These are phyloP conservation scores for Haplosporangium sp. DNA, from an alignment of 371 early-diverging fungal genomes.

Conservation along the genomic window DNA sequence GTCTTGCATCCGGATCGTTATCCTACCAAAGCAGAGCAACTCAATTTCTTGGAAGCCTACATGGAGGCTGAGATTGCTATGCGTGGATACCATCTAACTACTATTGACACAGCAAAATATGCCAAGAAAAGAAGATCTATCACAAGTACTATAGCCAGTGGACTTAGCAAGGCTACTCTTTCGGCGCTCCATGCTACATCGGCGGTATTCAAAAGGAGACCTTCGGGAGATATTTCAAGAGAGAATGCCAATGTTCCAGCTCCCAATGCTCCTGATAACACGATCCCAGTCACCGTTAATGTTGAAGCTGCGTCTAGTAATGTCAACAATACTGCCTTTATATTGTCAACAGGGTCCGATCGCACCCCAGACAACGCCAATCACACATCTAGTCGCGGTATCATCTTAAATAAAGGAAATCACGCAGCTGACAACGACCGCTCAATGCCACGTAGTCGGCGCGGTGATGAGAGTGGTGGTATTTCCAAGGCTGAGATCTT, in stretches of 20 bases:
- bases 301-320: background rate
- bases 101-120: slow-evolving; percentile 37
- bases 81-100: slow-evolving; percentile 49
- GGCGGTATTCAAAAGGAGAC: slow-evolving; percentile 10
- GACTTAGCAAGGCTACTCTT: slow-evolving; percentile 26
- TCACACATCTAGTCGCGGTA: background rate
- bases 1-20: slow-evolving; percentile 60
- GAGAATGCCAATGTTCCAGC: background rate
- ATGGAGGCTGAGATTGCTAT: slow-evolving; percentile 64
- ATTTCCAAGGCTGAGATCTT: slow-evolving; percentile 46
- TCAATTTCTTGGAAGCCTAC: slow-evolving; percentile 75
- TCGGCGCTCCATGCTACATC: slow-evolving; percentile 34
- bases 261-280: background rate
- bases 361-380: background rate
- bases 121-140: slow-evolving; percentile 23
- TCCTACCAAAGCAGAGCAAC: slow-evolving; percentile 70
- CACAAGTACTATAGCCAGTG: slow-evolving; percentile 24
- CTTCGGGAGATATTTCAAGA: slow-evolving; percentile 3
- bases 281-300: background rate
- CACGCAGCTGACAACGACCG: slow-evolving; percentile 20
- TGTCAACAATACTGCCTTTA: slow-evolving; percentile 9
- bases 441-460: slow-evolving; percentile 3
- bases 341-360: slow-evolving; percentile 2
- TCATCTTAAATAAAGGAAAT: slow-evolving; percentile 29
- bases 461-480: slow-evolving; percentile 32